Conservation (phyloP, 148 eudicot genomes). For the Euryodendron excelsum region DNA sequence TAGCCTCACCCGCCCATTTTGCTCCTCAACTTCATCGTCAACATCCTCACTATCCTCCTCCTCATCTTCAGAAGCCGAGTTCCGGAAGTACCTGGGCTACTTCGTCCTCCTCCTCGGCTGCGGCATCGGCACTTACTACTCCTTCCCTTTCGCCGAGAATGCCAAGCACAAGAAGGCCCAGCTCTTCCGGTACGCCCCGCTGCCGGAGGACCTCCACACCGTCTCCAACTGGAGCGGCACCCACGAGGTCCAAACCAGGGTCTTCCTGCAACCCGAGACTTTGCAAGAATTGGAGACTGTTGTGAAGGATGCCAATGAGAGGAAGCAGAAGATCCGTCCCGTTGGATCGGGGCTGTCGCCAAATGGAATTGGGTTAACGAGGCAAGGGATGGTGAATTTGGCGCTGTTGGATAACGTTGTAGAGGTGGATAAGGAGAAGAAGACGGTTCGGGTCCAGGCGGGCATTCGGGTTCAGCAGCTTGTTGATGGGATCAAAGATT, state of each 20-base stretch:
- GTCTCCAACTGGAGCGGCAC: conserved; percentile 92
- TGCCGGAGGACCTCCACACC: conserved; percentile 81
- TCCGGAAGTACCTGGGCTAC: conserved; percentile 85
- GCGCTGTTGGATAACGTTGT: conserved; percentile 78
- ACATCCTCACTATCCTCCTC: too few relatives aligned
- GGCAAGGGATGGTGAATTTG: conserved; percentile 90
- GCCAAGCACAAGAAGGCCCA: conserved; percentile 89
- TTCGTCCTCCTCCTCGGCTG: conserved; percentile 56
- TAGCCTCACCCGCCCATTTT: conserved; percentile 32
- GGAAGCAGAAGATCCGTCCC: conserved; percentile 68
- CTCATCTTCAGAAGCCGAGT: conserved; percentile 46
- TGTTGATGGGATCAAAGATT: conserved; percentile 79
- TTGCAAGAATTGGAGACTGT: conserved; percentile 43
- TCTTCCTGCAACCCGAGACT: conserved; percentile 69
- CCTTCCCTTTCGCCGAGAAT: conserved; percentile 79
- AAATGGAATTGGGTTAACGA: conserved; percentile 85
- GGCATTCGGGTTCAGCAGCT: conserved; percentile 88
- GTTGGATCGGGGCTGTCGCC: conserved; percentile 87
- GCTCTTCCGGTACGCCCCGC: conserved; percentile 78
- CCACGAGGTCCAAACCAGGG: conserved; percentile 72
- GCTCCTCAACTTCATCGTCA: conserved; percentile 15
- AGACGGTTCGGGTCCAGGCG: conserved; percentile 75
- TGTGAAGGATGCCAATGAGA: conserved; percentile 44
- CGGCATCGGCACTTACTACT: conserved; percentile 82
- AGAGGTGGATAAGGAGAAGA: conserved; percentile 76